Conservation (phyloP, 2,329 filamentous ascomycete genomes). For the Calonectria crousiana region DNA sequence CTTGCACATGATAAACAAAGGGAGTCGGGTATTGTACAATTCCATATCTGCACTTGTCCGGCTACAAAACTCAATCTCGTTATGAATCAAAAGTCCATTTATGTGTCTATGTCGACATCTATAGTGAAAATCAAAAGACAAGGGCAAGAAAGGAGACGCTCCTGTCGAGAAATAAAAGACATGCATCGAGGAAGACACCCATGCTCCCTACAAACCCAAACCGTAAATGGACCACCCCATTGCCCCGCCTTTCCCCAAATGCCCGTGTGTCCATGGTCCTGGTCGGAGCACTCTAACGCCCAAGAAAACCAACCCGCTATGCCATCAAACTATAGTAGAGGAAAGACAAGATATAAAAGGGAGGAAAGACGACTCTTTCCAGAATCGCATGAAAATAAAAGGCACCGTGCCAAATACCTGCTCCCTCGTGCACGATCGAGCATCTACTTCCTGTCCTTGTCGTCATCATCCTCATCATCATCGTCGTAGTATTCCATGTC, state of each 20-base stretch:
- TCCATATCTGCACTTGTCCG: not conserved
- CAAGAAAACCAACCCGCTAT: constrained; percentile 41
- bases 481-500: constrained; percentile 72
- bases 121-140: constrained; percentile 16
- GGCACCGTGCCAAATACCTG: not conserved
- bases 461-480: constrained; percentile 68
- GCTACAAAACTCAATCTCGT: not conserved
- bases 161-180: constrained; percentile 31
- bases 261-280: constrained; percentile 33
- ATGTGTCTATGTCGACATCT: constrained; percentile 22
- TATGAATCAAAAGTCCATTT: constrained; percentile 1
- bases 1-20: not conserved
- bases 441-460: constrained; percentile 47
- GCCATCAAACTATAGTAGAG: constrained; percentile 29
- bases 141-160: constrained; percentile 14
- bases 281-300: constrained; percentile 36
- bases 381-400: not conserved
- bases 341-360: constrained; percentile 29
- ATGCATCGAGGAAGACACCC: constrained; percentile 29
- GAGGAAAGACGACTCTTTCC: not conserved
- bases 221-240: constrained; percentile 24
- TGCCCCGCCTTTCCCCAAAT: constrained; percentile 26
- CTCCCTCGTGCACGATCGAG: constrained; percentile 8
- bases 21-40: not conserved
- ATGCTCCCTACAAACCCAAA: constrained; percentile 33